Conservation (phyloP, 768 basidiomycete genomes). For the Mycena floridula region DNA sequence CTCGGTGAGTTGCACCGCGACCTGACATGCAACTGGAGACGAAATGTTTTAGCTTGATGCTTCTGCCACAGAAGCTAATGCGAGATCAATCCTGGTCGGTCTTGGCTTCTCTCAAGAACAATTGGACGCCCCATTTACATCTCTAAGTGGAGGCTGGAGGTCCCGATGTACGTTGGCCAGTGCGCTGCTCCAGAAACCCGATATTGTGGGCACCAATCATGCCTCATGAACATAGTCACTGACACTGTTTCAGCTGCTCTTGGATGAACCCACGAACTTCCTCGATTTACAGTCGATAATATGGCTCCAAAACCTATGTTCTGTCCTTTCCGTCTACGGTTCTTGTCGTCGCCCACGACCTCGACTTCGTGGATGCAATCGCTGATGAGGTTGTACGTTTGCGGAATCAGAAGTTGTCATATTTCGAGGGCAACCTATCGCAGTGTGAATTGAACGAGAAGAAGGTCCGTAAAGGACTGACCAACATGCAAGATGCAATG, state of each 20-base stretch:
- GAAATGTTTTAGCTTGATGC: constrained; percentile 23
- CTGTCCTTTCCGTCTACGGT: constrained; percentile 37
- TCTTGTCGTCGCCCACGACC: constrained; percentile 64
- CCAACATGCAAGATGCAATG: constrained; percentile 34
- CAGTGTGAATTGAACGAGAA: constrained; percentile 41
- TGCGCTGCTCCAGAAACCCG: constrained; percentile 48
- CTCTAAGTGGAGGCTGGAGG: constrained; percentile 62
- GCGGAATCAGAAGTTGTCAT: constrained; percentile 41
- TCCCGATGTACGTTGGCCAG: constrained; percentile 54
- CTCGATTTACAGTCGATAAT: constrained; percentile 47
- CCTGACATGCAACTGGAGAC: constrained; percentile 2
- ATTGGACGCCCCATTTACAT: constrained; percentile 31
- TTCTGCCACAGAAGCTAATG: constrained; percentile 38
- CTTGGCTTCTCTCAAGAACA: constrained; percentile 47
- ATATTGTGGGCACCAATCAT: constrained; percentile 29
- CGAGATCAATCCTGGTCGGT: constrained; percentile 47
- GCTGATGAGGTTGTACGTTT: constrained; percentile 60
- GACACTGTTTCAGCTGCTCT: constrained; percentile 25
- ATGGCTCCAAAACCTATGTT: constrained; percentile 50
- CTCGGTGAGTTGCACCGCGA: constrained; percentile 7
- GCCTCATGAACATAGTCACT: too few species aligned
- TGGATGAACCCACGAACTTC: constrained; percentile 55
- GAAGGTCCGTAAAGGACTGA: constrained; percentile 38
- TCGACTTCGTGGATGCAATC: constrained; percentile 52
- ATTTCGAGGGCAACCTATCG: constrained; percentile 52